phyloP scores from a whole-genome alignment of 2,329 filamentous ascomycete genomes.

The Colletotrichum lupini region DNA sequence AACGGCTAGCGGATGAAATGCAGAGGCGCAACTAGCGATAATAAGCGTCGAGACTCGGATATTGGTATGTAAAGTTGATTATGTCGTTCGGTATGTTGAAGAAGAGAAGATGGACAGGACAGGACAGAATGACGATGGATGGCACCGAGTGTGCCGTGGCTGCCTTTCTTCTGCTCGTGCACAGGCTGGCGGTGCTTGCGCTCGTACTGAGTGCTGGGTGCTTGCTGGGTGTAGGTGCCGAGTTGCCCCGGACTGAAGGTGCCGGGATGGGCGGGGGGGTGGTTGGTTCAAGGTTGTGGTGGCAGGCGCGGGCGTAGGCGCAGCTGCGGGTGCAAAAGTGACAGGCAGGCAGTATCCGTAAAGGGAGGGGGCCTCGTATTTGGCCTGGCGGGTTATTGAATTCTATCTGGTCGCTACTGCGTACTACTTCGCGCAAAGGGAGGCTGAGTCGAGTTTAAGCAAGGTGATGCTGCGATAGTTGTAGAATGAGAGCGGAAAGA shows the following conservation, averaged over 20 bases:
- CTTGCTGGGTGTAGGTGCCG: conserved; percentile 5
- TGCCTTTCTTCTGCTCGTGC: conserved; percentile 1
- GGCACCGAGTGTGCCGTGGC: not conserved
- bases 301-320: conserved; percentile 10
- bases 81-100: not conserved
- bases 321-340: not conserved
- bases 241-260: conserved; percentile 33
- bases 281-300: conserved; percentile 21
- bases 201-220: not conserved
- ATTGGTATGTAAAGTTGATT: not conserved
- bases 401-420: not conserved
- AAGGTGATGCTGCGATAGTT: no score
- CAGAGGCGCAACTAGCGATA: not conserved
- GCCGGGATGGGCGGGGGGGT: conserved; percentile 37
- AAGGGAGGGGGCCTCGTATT: not conserved
- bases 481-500: no score
- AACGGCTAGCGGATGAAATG: not conserved
- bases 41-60: not conserved
- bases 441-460: conserved; percentile 15
- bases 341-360: not conserved
- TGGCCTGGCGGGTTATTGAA: not conserved
- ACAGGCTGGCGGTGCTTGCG: not conserved
- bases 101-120: not conserved
- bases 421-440: not conserved
- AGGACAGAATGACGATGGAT: not conserved